Percentiles rank a stretch among this genome's conserved stretches.
Conservation (phyloP, 192 early-diverging fungal genomes). For the Lobosporangium transversale region DNA sequence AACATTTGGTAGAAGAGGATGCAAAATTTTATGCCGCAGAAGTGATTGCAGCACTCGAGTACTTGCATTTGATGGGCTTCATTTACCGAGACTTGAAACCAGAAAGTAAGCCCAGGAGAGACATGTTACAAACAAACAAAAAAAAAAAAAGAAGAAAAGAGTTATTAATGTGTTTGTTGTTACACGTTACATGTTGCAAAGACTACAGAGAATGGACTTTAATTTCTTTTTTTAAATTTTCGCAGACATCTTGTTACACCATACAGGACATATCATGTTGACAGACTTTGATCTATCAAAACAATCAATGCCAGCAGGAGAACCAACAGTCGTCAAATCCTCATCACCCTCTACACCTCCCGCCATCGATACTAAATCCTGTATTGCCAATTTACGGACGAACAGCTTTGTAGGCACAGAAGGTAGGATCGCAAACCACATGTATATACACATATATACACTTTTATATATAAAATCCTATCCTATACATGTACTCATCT, state of each 20-base stretch:
- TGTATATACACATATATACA: no score
- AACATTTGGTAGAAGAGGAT: constrained; percentile 88
- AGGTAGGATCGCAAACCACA: constrained; percentile 55
- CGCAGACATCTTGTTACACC: constrained; percentile 87
- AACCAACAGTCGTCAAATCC: constrained; percentile 72
- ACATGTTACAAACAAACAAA: background rate
- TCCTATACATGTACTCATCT: no score
- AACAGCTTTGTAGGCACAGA: constrained; percentile 99
- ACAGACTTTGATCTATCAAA: constrained; percentile 97
- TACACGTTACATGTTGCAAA: no score
- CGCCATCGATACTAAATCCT: constrained; percentile 87
- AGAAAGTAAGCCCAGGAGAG: constrained; percentile 74
- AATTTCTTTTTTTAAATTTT: constrained; percentile 30
- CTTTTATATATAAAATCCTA: no score
- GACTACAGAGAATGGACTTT: background rate
- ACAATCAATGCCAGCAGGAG: constrained; percentile 85
- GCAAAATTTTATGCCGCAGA: constrained; percentile 98
- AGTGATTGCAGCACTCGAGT: constrained; percentile 94
- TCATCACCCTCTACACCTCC: constrained; percentile 66
- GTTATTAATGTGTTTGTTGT: no score
- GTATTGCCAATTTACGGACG: constrained; percentile 87
- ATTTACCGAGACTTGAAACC: constrained; percentile 99
- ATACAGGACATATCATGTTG: constrained; percentile 97
- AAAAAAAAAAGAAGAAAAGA: background rate
- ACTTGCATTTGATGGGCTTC: constrained; percentile 94